Evolutionary conservation across 2,329 filamentous ascomycete species (phyloP), one percentile per base, ranked within the genome.

Genomic region (Diaporthe sp.): DNA sequence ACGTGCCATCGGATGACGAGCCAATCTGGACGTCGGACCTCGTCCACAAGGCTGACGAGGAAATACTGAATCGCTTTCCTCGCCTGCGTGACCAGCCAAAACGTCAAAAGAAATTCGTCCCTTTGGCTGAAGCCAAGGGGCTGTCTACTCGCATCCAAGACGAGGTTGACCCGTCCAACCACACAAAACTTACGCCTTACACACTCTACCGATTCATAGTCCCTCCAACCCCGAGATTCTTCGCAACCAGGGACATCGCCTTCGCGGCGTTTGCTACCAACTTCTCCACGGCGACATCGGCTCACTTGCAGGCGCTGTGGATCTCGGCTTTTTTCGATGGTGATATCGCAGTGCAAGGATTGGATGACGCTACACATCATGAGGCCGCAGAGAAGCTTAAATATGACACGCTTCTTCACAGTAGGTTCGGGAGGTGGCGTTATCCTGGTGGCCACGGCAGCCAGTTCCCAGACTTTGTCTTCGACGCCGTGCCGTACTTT

Each of bases 401-500:
- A 72, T 87, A 88, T 77, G 88, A 93, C 78, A 90, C 92, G 0
- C 88, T 92, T 34, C 84, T 95, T 62, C 87, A 93, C 80, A 91
- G 89, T 28, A 90, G 93, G 51, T 96, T 93, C 81, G 92, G 92
- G 6, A 91, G 88, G 77, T 93, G 92, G 89, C 88, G 94, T 37
- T 94, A 94, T 79, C 91, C 92, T 6, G 58, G 34, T 49, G 1
- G 88, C 0, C 92, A 91, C 79, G 93, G 93, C 1, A 86, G 85
- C 53, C 88, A 86, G 80, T 87, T 89, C 75, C 92, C 92, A 0
- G 93, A 94, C 81, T 92, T 95, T 78, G 92, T 94, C 25, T 96
- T 96, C 80, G 94, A 97, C 82, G 89, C 89, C 0, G 81, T 96
- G 72, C 93, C 93, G 5, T 97, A 95, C 75, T 81, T 95, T 25